A percentile compares a stretch with the other conserved stretches of the same genome.
phyloP scores from a whole-genome alignment of 768 basidiomycete species.

The Amanita pseudoporphyria region DNA sequence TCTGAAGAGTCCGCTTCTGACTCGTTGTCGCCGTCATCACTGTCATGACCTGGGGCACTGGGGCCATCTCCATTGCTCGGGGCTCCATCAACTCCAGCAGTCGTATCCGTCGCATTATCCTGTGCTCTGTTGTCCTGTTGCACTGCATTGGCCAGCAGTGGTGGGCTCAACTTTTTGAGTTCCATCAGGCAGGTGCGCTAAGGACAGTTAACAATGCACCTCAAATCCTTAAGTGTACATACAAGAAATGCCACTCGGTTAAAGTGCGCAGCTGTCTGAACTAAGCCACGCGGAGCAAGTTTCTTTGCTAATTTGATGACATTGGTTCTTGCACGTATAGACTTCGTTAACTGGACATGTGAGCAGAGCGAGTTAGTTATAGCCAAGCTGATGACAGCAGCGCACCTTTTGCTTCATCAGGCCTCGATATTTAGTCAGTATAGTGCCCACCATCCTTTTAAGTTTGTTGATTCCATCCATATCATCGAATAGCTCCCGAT shows the following conservation, averaged over 20 bases:
- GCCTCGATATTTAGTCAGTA: no score
- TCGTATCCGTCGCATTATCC: neutral
- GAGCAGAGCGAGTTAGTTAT: no score
- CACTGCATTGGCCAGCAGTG: neutral
- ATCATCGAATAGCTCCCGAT: no score
- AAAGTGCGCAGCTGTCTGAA: neutral
- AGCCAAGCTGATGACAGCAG: no score
- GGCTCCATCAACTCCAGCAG: neutral
- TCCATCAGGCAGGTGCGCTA: neutral
- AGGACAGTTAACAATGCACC: neutral
- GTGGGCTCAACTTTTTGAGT: neutral
- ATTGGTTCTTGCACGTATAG: neutral
- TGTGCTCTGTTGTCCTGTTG: neutral
- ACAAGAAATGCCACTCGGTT: neutral
- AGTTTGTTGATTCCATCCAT: no score
- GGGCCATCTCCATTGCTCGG: neutral
- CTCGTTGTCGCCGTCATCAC: neutral
- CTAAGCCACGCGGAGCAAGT: neutral
- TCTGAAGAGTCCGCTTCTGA: neutral
- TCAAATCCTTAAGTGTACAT: neutral
- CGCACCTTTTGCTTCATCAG: no score
- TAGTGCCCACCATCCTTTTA: no score
- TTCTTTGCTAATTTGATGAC: neutral
- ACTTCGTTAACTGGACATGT: neutral
- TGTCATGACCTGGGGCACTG: neutral